Base-by-base conservation (phyloP, 2,329 filamentous ascomycete species). In the Trichothecium roseum region DNA sequence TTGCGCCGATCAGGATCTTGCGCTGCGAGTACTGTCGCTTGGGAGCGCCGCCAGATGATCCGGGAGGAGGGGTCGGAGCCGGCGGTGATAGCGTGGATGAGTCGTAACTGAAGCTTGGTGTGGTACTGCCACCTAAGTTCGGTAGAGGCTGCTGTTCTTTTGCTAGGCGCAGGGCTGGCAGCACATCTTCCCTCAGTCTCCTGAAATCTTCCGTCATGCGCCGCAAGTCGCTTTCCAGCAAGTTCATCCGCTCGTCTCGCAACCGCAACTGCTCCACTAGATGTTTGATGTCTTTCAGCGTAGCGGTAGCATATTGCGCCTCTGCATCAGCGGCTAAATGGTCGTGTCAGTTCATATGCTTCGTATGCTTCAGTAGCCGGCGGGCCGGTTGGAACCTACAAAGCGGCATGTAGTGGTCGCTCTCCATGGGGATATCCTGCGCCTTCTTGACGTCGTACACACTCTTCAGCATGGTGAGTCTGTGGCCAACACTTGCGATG, bases 391-490 rank as follows among this genome's bases (percentile, higher is more conserved):
- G 17, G 10, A 15, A 34, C 16, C 20, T 15, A 94, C 88, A 91
- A 34, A 91, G 68, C 27, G 91, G 91, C 35, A 95, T 74, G 56
- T 95, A 98, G 57, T 96, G 85, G 50, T 95, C 89, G 42, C 81
- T 80, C 53, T 96, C 89, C 48, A 95, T 74, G 13, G 85, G 82
- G 40, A 96, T 76, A 49, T 94, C 87, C 53, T 95, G 88, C 44
- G 86, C 86, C 56, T 89, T 81, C 64, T 98, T 98, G 52, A 91
- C 81, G 53, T 96, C 88, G 62, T 95, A 96, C 37, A 96, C 87
- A 50, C 80, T 88, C 64, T 95, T 96, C 39, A 98, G 71, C 39
- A 98, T 93, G 16, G 87, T 94, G 49, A 98, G 69, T 40, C 91
- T 81, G 63, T 98, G 91, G 28, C 91, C 91, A 32, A 95, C 86